Base-by-base conservation (phyloP, 305 asterid species). In the Rubia peregrina region DNA sequence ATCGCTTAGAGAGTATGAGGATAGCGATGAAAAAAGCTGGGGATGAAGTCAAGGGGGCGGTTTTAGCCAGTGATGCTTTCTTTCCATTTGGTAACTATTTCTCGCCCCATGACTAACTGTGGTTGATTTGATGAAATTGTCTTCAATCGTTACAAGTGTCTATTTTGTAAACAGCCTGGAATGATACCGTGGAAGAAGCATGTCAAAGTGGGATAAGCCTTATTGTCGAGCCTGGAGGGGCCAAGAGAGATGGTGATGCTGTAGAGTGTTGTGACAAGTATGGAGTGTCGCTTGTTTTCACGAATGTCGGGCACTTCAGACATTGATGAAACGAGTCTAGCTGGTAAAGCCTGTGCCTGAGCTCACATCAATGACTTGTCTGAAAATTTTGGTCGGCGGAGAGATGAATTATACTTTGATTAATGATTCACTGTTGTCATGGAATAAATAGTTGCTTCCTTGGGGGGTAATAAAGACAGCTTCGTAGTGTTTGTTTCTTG, bases 11-110 rank as follows among this genome's bases (percentile, higher is more conserved):
- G 85, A 93, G 98, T 75, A 75, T 89, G 86, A 88, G 96, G 83
- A 90, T 93, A 76, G 98, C 98, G 64, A 76, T 80, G 84, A 85
- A 77, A 80, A 93, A 93, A 83, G 97, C 97, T 22, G 97, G 97
- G 76, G 88, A 86, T 59, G 97, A 93, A 73, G 86, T 86, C 75
- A 90, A 90, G 79, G 97, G 97, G 82, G 98, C 97, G 69, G 87
- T 96, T 73, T 83, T 93, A 86, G 98, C 98, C 11, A 93, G 98
- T 43, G 98, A 93, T 79, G 98, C 98, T 57, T 93, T 93, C 85
- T 93, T 93, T 75, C 98, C 98, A 30, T 93, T 90, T 65, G 98
- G 98, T 93, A 84, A 78, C 16, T 63, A 14, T 48, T 68, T 51
- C 36, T 57, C 5, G 7, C 46, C 46, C 42, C n/a, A 21, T 38